Evolutionary conservation across 2,329 filamentous ascomycete species (phyloP), one percentile per base, ranked within the genome.

Genomic region (Dothistroma pini): DNA sequence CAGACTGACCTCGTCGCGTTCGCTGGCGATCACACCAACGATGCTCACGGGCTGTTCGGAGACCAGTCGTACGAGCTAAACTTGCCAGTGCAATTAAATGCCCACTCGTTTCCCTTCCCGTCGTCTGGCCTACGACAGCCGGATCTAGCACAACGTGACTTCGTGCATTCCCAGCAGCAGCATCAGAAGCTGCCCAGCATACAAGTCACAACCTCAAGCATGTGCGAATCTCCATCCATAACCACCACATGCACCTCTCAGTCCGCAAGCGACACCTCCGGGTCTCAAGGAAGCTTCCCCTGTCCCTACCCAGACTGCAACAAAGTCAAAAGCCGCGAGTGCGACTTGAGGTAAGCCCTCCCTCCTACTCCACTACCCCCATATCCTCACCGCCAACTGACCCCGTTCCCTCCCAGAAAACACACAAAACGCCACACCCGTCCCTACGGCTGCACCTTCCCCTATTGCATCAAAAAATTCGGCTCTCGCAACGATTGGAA

Each of bases 401-500:
- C 21, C 29, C 21, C 41, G 49, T 48, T 50, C 31, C 59, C 51
- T 48, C 16, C n/a, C 60, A 93, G 90, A 66, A 97, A 97, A 74
- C 93, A 96, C 72, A 80, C 85, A 74, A 93, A 91, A 72, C 86
- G 92, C 1, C 93, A 97, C 73, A 82, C 84, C 8, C 87, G 86
- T 66, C 93, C 91, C 0, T 96, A 93, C 64, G 87, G 86, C 12
- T 97, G 93, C 74, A 96, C 91, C 0, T 89, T 87, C 65, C 75
- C 80, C 9, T 75, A 78, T 32, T 96, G 93, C 70, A 74, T 76
- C 54, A 92, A 91, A 70, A 80, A 73, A 0, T 96, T 96, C 67
- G 93, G 93, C n/a, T 93, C 89, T 74, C 96, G 96, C 72, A 93
- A 91, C 61, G 93, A 97, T 75, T 97, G 86, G 93, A 96, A 96